Evolutionary conservation across 1,284 basidiomycete species (phyloP), one percentile per base, ranked within the genome.

Genomic region (Cryptococcus jaspeensis): DNA sequence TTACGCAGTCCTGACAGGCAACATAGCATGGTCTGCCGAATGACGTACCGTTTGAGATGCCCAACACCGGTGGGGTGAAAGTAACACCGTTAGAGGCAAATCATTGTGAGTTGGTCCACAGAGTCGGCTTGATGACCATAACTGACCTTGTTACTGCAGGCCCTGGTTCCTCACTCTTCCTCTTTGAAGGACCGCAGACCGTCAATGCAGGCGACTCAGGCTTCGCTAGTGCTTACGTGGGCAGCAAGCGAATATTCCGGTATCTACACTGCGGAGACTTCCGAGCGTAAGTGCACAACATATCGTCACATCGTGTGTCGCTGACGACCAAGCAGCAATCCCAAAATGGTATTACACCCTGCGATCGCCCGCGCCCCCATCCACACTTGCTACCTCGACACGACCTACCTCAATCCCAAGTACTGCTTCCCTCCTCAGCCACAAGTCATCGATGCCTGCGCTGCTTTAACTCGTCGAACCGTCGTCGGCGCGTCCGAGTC

Each of bases 231-330:
- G 80, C 84, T 0, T 85, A 81, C 59, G 81, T 92, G 6, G 90
- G 90, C 2, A 85, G 86, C 12, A 75, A 81, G 28, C 83, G 82
- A 55, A 78, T 82, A 0, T 97, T 93, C 72, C 84, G 92, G 22
- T 98, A 98, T 72, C 81, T 99, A 3, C 95, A 99, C 67, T 99
- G 96, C 64, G 95, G 95, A 0, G 95, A 98, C 75, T 92, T 94
- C 67, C 83, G 92, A 57, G 90, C 91, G 42, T 90, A 55, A 68
- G 71, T 42, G n/a, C 7, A 18, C 20, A 11, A n/a, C 18, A 20
- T 32, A 28, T 36, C 5, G 23, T 28, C 18, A 20, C 23, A 12
- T 6, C 35, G 12, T 44, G 9, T 36, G n/a, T 20, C 22, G 8
- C 41, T 42, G 25, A 47, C 28, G 25, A 55, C 76, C 42, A 45